phyloP scores from a whole-genome alignment of 371 early-diverging fungal species.

The Rhizopus stolonifer region DNA sequence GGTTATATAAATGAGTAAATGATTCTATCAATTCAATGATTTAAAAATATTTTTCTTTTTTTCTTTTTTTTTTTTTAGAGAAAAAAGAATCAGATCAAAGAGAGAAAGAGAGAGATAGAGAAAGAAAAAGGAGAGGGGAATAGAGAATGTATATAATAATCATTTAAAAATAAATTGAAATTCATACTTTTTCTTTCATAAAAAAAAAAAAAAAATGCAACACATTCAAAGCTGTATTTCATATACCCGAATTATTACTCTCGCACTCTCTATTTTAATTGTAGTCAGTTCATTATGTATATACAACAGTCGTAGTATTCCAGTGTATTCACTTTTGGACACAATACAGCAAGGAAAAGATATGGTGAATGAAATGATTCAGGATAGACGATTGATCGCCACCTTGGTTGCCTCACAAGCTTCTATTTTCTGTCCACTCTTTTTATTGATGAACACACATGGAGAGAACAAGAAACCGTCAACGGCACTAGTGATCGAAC shows the following conservation, averaged over 20 bases:
- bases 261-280: background rate
- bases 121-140: too few relatives aligned
- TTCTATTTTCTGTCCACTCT: constrained; percentile 31
- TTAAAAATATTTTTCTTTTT: too few relatives aligned
- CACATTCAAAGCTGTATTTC: background rate
- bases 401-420: constrained; percentile 34
- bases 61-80: too few relatives aligned
- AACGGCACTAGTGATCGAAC: constrained; percentile 4
- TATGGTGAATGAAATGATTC: constrained; percentile 18
- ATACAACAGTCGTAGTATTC: background rate
- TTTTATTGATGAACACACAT: constrained; percentile 9
- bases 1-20: too few relatives aligned
- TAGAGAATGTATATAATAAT: too few relatives aligned
- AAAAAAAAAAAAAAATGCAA: too few relatives aligned
- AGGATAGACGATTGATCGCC: constrained; percentile 27
- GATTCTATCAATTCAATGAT: too few relatives aligned
- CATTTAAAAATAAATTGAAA: background rate
- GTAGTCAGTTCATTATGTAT: background rate
- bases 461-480: background rate
- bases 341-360: background rate
- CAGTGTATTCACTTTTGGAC: background rate
- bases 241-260: background rate
- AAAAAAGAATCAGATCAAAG: too few relatives aligned
- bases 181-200: constrained; percentile 8
- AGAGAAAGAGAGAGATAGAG: too few relatives aligned